These are phyloP conservation scores for Suillus brevipes DNA, from an alignment of 768 basidiomycete genomes.

Conservation along the genomic window DNA sequence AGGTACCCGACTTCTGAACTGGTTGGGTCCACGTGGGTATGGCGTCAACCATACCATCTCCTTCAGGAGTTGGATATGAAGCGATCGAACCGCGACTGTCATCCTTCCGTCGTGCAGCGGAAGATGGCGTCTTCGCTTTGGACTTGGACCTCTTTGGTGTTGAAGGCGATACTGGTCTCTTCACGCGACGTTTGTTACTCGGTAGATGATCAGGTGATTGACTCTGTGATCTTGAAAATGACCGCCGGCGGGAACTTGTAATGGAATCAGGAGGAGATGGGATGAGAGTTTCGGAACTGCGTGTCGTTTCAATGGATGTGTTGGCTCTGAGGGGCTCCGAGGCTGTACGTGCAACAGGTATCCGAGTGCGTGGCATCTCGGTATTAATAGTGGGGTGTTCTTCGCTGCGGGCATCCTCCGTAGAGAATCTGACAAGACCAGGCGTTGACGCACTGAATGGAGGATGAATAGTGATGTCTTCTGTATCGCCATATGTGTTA, in stretches of 20 bases:
- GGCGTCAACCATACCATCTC: slow-evolving; percentile 64
- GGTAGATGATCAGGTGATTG: slow-evolving; percentile 28
- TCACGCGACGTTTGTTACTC: slow-evolving; percentile 41
- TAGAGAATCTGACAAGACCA: slow-evolving; percentile 19
- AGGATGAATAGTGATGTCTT: slow-evolving; percentile 16
- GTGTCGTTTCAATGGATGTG: slow-evolving; percentile 41
- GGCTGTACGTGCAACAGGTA: slow-evolving; percentile 39
- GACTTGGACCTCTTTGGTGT: slow-evolving; percentile 42
- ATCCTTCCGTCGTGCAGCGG: slow-evolving; percentile 36
- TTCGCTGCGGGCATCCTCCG: slow-evolving; percentile 38
- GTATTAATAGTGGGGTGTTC: slow-evolving; percentile 41
- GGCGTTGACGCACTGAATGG: slow-evolving; percentile 20
- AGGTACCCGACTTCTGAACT: slow-evolving; percentile 64
- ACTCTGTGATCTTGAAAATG: slow-evolving; percentile 29
- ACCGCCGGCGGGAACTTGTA: slow-evolving; percentile 23
- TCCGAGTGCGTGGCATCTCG: slow-evolving; percentile 42
- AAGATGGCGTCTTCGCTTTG: slow-evolving; percentile 34
- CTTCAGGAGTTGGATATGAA: slow-evolving; percentile 61
- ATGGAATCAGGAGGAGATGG: slow-evolving; percentile 36
- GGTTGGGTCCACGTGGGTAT: slow-evolving; percentile 86
- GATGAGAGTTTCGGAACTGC: slow-evolving; percentile 42
- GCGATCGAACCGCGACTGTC: slow-evolving; percentile 63
- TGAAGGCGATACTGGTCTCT: slow-evolving; percentile 47
- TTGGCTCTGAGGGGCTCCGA: slow-evolving; percentile 48
- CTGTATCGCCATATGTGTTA: slow-evolving; percentile 28